Evolutionary conservation across 108 stramenopile genomes (phyloP).

Genomic region (Skeletonema grethae): DNA sequence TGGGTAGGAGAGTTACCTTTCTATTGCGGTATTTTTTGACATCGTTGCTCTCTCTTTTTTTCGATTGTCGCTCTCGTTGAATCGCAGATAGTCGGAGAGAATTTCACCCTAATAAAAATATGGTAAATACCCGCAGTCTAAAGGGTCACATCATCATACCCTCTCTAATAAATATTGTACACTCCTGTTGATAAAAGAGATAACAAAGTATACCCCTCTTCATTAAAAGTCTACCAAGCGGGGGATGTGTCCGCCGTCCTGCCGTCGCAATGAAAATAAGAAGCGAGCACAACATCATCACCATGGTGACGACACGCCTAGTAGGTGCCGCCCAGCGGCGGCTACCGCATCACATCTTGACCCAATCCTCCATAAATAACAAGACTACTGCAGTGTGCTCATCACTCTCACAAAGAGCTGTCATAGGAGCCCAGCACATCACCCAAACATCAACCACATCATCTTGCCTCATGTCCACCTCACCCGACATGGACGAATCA

Average conservation of each 20-base stretch:
- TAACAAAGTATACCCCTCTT: no score
- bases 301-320: not conserved
- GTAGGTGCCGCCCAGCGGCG: slow-evolving; percentile 7
- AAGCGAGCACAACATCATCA: not conserved
- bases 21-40: not conserved
- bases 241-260: no score
- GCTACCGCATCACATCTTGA: not conserved
- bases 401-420: not conserved
- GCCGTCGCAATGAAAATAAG: no score
- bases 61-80: no score
- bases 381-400: not conserved
- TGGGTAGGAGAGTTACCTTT: not conserved
- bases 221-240: no score
- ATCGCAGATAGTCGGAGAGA: no score
- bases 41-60: no score
- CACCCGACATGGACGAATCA: not conserved
- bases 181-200: no score
- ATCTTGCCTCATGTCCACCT: slow-evolving; percentile 5
- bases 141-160: no score
- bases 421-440: not conserved
- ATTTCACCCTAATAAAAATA: no score
- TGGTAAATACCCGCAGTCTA: no score
- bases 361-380: not conserved
- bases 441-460: not conserved
- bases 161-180: no score